Percentiles rank a stretch among this genome's conserved stretches.
These are phyloP conservation scores for Coprinopsis cinerea DNA, from an alignment of 768 basidiomycete species.

Conservation along the genomic window DNA sequence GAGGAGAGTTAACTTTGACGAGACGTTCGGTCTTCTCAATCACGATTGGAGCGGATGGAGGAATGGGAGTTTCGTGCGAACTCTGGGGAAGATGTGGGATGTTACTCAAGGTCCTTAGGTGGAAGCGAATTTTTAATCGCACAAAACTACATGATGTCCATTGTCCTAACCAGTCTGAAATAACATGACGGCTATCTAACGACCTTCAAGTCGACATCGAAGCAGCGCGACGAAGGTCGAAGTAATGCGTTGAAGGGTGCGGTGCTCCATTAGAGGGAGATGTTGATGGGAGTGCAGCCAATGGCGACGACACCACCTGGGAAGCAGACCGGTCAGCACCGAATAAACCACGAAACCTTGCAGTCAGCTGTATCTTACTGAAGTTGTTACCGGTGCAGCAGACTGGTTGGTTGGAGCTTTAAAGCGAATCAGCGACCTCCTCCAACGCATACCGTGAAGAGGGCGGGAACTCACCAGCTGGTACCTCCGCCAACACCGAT, in stretches of 20 bases:
- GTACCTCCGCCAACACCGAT: constrained; percentile 1
- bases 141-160: background rate
- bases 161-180: background rate
- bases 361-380: background rate
- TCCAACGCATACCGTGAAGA: background rate
- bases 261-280: background rate
- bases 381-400: constrained; percentile 7
- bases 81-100: constrained; percentile 10
- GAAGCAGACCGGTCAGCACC: background rate
- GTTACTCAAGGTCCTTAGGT: constrained; percentile 9
- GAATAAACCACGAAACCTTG: background rate
- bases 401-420: background rate
- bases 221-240: background rate
- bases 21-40: constrained; percentile 15
- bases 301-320: background rate
- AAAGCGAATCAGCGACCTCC: background rate
- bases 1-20: constrained; percentile 12
- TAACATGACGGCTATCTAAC: no score
- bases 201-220: background rate
- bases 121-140: background rate
- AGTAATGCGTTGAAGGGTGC: background rate
- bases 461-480: background rate
- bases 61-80: constrained; percentile 7
- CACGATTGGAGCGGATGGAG: constrained; percentile 16
- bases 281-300: constrained; percentile 1